Base-by-base conservation (phyloP, 2,329 filamentous ascomycete species). In the Leptographium wingfieldii region DNA sequence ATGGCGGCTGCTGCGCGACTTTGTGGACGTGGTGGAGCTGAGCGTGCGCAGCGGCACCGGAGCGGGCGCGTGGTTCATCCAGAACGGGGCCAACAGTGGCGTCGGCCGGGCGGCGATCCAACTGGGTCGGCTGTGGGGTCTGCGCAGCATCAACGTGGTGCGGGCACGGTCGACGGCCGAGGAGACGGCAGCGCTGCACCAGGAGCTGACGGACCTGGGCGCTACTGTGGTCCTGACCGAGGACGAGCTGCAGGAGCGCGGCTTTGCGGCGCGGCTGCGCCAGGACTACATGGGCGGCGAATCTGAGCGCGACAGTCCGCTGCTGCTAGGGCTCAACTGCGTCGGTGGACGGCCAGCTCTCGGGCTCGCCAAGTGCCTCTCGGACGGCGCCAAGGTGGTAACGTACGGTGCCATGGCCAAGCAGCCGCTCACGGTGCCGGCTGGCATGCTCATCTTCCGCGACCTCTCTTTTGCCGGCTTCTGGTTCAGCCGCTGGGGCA, bases 361-460 rank as follows among this genome's bases (percentile, higher is more conserved):
- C 33, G 81, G 85, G 1, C 77, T 99, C 68, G 87, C 92, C 6
- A 89, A 91, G 68, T 80, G 82, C 7, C 78, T 99, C 3, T 79
- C 80, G 5, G 75, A 83, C 0, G 81, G 83, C 27, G 88, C 82
- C 1, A 85, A 87, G 60, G 78, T 97, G 72, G 90, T 99, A 29
- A 96, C 92, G 5, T 99, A 99, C 70, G 94, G 94, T 31, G 92
- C 89, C 57, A 99, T 99, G 94, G 85, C 88, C 40, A 88, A 88
- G 70, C 86, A 95, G 75, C 92, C 92, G 0, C 80, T 96, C 31
- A 79, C 81, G 7, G 74, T 97, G 63, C 90, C 92, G 0, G 88
- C 92, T 0, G 88, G 88, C 0, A 77, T 95, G 66, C 77, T 97
- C 62, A 99, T 99, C 67, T 99, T 99, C 77, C 94, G 92, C 73